phyloP scores from a whole-genome alignment of 2,329 filamentous ascomycete species.

The Sporothrix pseudoabietina region DNA sequence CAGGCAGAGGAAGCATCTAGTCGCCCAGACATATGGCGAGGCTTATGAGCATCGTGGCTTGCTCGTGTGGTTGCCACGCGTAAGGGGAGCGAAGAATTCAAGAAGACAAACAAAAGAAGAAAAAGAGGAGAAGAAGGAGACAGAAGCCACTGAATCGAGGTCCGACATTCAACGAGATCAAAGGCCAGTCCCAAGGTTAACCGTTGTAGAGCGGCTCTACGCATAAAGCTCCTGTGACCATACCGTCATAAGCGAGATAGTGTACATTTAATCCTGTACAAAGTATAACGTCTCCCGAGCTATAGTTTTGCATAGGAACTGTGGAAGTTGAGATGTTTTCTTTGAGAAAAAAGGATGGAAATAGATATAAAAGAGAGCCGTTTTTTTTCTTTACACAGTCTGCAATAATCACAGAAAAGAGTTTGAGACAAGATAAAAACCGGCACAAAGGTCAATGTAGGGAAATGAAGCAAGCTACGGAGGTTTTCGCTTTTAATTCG shows the following conservation, averaged over 20 bases:
- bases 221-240: neutral
- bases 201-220: neutral
- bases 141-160: neutral
- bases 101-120: neutral
- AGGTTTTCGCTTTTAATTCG: neutral
- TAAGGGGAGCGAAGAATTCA: neutral
- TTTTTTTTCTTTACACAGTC: neutral
- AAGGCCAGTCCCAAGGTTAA: no score
- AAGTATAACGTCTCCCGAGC: neutral
- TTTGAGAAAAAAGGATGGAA: neutral
- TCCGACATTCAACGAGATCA: no score
- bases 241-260: neutral
- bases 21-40: neutral
- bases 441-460: neutral
- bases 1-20: neutral
- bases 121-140: neutral
- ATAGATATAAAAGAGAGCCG: neutral
- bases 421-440: neutral
- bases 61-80: constrained; percentile 14
- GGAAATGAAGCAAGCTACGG: neutral
- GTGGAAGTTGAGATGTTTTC: neutral
- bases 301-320: neutral
- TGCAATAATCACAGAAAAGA: neutral
- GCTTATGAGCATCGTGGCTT: neutral
- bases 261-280: no score